phyloP scores from a whole-genome alignment of 106 monocot species.

The Dioscorea zingiberensis region DNA sequence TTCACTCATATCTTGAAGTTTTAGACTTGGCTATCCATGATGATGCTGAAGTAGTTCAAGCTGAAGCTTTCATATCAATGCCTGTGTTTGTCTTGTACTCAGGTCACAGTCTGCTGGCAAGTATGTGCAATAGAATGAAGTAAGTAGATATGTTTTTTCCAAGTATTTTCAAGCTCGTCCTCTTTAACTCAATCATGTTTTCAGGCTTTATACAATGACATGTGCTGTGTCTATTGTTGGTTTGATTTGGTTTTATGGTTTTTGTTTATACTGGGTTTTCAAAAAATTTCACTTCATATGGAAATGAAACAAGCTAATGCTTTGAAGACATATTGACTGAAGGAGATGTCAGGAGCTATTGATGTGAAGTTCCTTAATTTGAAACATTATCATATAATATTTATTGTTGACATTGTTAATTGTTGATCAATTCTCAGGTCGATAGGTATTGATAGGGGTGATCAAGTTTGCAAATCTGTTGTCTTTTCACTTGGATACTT shows the following conservation, averaged over 20 bases:
- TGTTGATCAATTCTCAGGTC: slow-evolving; percentile 30
- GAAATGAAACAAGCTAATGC: too few species aligned
- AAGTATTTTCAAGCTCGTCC: too few species aligned
- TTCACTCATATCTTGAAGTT: slow-evolving; percentile 47
- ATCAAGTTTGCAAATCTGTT: slow-evolving; percentile 29
- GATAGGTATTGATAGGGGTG: slow-evolving; percentile 19
- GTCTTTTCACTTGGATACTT: slow-evolving; percentile 74
- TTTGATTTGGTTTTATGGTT: not conserved
- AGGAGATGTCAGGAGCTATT: not conserved
- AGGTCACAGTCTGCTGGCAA: slow-evolving; percentile 34
- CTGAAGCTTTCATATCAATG: slow-evolving; percentile 58
- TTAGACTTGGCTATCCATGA: slow-evolving; percentile 71
- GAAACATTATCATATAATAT: not conserved
- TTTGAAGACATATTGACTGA: too few species aligned
- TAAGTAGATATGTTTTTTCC: slow-evolving; percentile 27
- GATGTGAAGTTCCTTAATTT: not conserved
- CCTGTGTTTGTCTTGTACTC: slow-evolving; percentile 74
- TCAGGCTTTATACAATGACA: not conserved
- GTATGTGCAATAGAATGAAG: slow-evolving; percentile 43
- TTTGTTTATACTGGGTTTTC: too few species aligned
- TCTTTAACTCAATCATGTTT: too few species aligned
- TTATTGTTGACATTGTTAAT: not conserved
- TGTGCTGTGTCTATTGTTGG: not conserved
- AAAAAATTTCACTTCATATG: too few species aligned
- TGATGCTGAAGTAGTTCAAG: slow-evolving; percentile 63